These are phyloP conservation scores for Pythium phragmiticola DNA, from an alignment of 352 stramenopile species.

Conservation along the genomic window DNA sequence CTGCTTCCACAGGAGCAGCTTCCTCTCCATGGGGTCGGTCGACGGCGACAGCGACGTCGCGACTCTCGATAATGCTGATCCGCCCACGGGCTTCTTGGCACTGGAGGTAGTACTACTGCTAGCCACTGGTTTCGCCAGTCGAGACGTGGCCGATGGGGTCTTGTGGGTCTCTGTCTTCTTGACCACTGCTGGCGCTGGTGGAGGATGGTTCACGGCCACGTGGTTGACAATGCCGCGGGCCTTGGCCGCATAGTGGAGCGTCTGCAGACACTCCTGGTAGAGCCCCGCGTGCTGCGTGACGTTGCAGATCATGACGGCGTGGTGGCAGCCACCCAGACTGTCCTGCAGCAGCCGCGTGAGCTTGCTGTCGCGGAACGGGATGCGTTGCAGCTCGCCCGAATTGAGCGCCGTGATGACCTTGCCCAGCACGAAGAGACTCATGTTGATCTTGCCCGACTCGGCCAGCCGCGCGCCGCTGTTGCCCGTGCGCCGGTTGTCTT, in stretches of 20 bases:
- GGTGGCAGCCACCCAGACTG: constrained; percentile 39
- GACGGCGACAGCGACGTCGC: not conserved
- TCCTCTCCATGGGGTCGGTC: constrained; percentile 22
- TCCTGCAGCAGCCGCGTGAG: constrained; percentile 72
- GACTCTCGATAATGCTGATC: not conserved
- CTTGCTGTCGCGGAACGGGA: constrained; percentile 76
- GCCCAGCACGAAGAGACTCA: constrained; percentile 68
- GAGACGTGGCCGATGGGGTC: not conserved
- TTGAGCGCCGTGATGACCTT: constrained; percentile 78
- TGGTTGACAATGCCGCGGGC: constrained; percentile 35
- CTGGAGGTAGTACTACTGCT: not conserved
- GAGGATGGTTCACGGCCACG: constrained; percentile 18
- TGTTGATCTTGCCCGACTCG: constrained; percentile 68
- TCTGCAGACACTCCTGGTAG: constrained; percentile 41
- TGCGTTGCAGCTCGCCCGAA: constrained; percentile 51
- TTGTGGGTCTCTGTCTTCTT: constrained; percentile 1
- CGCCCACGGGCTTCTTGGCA: constrained; percentile 3
- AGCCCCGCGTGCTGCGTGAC: constrained; percentile 24
- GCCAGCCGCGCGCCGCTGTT: constrained; percentile 34
- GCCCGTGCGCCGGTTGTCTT: constrained; percentile 35
- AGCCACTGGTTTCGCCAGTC: not conserved
- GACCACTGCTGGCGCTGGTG: not conserved
- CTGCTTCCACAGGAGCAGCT: constrained; percentile 17
- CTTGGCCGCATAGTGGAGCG: constrained; percentile 43
- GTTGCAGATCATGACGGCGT: constrained; percentile 47